Conservation (phyloP, 1,284 basidiomycete genomes). For the Ustilago vetiveriae region DNA sequence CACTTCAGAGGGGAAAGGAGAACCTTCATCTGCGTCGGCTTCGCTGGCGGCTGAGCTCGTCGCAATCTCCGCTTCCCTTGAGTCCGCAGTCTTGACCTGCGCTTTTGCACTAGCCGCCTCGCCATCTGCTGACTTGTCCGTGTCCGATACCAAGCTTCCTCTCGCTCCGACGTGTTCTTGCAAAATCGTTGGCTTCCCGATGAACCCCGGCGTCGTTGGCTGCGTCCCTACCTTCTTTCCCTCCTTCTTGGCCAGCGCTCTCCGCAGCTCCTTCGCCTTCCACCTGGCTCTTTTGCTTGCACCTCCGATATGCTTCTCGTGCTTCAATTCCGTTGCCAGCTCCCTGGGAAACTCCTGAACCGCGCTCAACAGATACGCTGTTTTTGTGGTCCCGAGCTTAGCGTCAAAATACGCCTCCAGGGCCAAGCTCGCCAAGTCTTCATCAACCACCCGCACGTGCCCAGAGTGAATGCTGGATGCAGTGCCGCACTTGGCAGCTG, state of each 20-base stretch:
- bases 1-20: slow-evolving; percentile 38
- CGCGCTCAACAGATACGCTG: slow-evolving; percentile 30
- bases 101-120: background rate
- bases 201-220: slow-evolving; percentile 27
- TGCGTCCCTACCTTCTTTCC: slow-evolving; percentile 36
- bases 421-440: slow-evolving; percentile 3
- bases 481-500: background rate
- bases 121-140: background rate
- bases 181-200: slow-evolving; percentile 23
- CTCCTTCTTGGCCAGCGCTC: slow-evolving; percentile 29
- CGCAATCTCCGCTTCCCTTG: too few relatives aligned
- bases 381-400: slow-evolving; percentile 31
- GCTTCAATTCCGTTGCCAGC: slow-evolving; percentile 37
- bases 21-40: slow-evolving; percentile 27
- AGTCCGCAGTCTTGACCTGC: too few relatives aligned
- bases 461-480: slow-evolving; percentile 54
- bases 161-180: slow-evolving; percentile 2
- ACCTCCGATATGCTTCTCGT: slow-evolving; percentile 40
- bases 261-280: slow-evolving; percentile 38
- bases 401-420: slow-evolving; percentile 36
- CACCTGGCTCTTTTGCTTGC: slow-evolving; percentile 36
- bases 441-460: slow-evolving; percentile 25
- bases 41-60: slow-evolving; percentile 18
- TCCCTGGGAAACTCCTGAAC: slow-evolving; percentile 27
- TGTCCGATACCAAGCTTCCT: background rate